A percentile compares a stretch with the other conserved stretches of the same genome.
These are phyloP conservation scores for Alloascoidea africana DNA, from an alignment of 805 yeast species.

Conservation along the genomic window DNA sequence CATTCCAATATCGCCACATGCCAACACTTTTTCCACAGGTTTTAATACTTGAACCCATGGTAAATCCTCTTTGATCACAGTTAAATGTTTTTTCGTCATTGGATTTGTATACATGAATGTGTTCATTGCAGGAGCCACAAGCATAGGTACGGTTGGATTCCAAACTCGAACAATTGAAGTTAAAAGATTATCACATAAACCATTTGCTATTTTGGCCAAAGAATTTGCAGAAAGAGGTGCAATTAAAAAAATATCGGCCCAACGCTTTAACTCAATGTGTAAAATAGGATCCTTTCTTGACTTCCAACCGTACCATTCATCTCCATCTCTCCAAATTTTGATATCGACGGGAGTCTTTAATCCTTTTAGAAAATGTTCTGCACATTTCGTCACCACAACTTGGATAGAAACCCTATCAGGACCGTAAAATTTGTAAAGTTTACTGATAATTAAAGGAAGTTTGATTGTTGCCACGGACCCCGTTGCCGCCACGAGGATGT, in stretches of 20 bases:
- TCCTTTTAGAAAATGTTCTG: slow-evolving; percentile 18
- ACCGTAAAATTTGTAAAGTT: slow-evolving; percentile 68
- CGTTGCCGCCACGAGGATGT: slow-evolving; percentile 81
- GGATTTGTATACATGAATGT: slow-evolving; percentile 75
- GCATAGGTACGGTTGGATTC: slow-evolving; percentile 59
- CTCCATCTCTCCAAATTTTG: slow-evolving; percentile 76
- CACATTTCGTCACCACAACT: slow-evolving; percentile 50
- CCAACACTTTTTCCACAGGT: slow-evolving; percentile 70
- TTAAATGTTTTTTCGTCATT: slow-evolving; percentile 57
- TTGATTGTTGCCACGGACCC: slow-evolving; percentile 96
- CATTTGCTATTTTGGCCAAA: slow-evolving; percentile 58
- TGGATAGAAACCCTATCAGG: slow-evolving; percentile 65
- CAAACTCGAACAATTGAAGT: slow-evolving; percentile 66
- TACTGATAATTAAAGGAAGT: slow-evolving; percentile 78
- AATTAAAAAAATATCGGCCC: slow-evolving; percentile 71
- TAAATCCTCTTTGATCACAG: slow-evolving; percentile 48
- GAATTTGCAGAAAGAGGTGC: slow-evolving; percentile 76
- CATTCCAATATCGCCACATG: slow-evolving; percentile 81
- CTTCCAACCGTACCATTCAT: slow-evolving; percentile 45
- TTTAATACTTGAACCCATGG: slow-evolving; percentile 61
- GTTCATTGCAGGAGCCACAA: slow-evolving; percentile 78
- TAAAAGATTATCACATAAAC: slow-evolving; percentile 62
- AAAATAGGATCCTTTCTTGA: slow-evolving; percentile 61
- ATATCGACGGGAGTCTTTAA: slow-evolving; percentile 37
- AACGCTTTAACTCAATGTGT: slow-evolving; percentile 64